Conservation (phyloP, 2,329 filamentous ascomycete genomes). For the Diaporthe caulivora region DNA sequence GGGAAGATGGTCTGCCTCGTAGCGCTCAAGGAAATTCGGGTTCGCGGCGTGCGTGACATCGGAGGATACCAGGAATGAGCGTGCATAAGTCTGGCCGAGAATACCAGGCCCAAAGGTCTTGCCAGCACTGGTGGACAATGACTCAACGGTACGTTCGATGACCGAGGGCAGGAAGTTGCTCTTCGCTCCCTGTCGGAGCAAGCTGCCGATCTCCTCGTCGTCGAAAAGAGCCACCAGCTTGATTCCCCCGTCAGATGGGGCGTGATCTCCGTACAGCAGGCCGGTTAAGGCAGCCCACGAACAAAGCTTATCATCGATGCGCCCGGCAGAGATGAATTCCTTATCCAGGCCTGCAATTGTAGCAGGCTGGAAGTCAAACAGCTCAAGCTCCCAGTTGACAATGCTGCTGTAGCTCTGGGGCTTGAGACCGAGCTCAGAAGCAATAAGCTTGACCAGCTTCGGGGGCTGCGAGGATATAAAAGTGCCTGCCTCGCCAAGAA, state of each 20-base stretch:
- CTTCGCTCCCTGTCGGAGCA: slow-evolving; percentile 88
- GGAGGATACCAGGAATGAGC: slow-evolving; percentile 90
- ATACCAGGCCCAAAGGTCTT: slow-evolving; percentile 69
- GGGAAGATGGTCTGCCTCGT: slow-evolving; percentile 88
- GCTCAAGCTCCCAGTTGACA: slow-evolving; percentile 96
- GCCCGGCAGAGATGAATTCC: slow-evolving; percentile 94
- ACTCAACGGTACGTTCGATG: slow-evolving; percentile 85
- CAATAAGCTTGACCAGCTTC: slow-evolving; percentile 85
- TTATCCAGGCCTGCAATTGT: slow-evolving; percentile 86
- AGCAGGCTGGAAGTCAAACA: slow-evolving; percentile 91
- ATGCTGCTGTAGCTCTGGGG: slow-evolving; percentile 76
- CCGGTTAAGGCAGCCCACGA: slow-evolving; percentile 91
- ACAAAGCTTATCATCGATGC: slow-evolving; percentile 98
- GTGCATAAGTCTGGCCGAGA: slow-evolving; percentile 86
- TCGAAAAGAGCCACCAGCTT: slow-evolving; percentile 96
- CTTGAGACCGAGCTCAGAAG: slow-evolving; percentile 77
- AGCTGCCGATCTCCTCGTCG: slow-evolving; percentile 94
- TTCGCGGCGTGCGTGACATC: slow-evolving; percentile 96
- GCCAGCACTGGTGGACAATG: slow-evolving; percentile 64
- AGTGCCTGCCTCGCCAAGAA: slow-evolving; percentile 73
- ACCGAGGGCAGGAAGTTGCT: slow-evolving; percentile 88
- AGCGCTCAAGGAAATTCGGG: slow-evolving; percentile 89
- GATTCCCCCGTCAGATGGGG: slow-evolving; percentile 74
- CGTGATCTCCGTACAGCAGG: slow-evolving; percentile 76
- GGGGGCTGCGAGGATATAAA: slow-evolving; percentile 89